Percentiles rank a stretch among this genome's conserved stretches.
These are phyloP conservation scores for Blastobotrys aristatus DNA, from an alignment of 1,139 yeast genomes.

Conservation along the genomic window DNA sequence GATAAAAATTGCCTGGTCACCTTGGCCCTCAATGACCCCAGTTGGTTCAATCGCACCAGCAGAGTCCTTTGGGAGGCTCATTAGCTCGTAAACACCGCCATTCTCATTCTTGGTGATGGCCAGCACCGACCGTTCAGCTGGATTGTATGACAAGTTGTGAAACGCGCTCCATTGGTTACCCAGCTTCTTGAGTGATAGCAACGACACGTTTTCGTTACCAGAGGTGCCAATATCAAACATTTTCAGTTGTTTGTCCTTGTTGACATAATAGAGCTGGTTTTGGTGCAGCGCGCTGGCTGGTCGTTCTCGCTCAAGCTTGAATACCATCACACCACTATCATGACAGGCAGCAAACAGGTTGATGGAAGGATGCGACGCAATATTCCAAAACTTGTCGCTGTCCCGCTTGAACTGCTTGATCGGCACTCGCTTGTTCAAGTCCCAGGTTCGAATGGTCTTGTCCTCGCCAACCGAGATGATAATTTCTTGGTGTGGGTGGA, in stretches of 20 bases:
- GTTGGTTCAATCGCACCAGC: slow-evolving; percentile 91
- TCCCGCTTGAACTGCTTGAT: slow-evolving; percentile 94
- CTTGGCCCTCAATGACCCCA: slow-evolving; percentile 72
- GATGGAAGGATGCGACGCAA: slow-evolving; percentile 82
- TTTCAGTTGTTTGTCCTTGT: slow-evolving; percentile 83
- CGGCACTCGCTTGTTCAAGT: slow-evolving; percentile 86
- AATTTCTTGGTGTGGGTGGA: slow-evolving; percentile 91
- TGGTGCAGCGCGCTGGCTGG: slow-evolving; percentile 81
- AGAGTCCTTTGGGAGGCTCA: slow-evolving; percentile 77
- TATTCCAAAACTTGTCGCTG: slow-evolving; percentile 90
- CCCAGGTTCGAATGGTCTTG: slow-evolving; percentile 97
- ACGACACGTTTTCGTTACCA: slow-evolving; percentile 59
- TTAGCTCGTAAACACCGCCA: slow-evolving; percentile 63
- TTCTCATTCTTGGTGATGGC: slow-evolving; percentile 72
- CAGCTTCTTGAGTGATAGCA: slow-evolving; percentile 75
- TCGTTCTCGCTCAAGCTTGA: slow-evolving; percentile 95
- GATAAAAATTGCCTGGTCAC: slow-evolving; percentile 81
- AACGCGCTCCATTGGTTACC: slow-evolving; percentile 86
- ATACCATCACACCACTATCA: slow-evolving; percentile 97
- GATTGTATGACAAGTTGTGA: slow-evolving; percentile 82
- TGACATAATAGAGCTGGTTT: slow-evolving; percentile 65
- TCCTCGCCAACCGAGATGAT: slow-evolving; percentile 94
- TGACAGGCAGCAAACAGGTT: slow-evolving; percentile 96
- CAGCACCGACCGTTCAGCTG: slow-evolving; percentile 81
- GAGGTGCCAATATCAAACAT: slow-evolving; percentile 59